Percentiles rank a stretch among this genome's conserved stretches.
Evolutionary conservation across 2,329 filamentous ascomycete genomes (phyloP).

Genomic region (Graphiopsis chlorocephala): DNA sequence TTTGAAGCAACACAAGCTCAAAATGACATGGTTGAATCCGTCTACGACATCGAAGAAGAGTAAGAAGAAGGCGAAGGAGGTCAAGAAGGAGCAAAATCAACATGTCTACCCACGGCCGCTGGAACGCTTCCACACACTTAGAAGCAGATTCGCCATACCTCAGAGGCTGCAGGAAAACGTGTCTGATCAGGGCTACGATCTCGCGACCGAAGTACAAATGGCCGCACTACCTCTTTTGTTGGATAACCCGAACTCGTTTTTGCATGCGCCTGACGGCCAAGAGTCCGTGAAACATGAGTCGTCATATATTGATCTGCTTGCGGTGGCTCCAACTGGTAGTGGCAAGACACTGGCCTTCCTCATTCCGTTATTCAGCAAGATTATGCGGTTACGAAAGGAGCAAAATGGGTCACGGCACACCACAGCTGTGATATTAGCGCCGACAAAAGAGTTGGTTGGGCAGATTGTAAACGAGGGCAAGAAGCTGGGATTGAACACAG

Average conservation of each 20-base stretch:
- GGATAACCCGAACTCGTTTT: slow-evolving; percentile 46
- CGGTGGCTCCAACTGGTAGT: slow-evolving; percentile 90
- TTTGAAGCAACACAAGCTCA: slow-evolving; percentile 36
- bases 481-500: slow-evolving; percentile 74
- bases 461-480: slow-evolving; percentile 67
- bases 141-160: slow-evolving; percentile 69
- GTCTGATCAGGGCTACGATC: slow-evolving; percentile 74
- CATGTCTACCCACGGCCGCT: slow-evolving; percentile 78
- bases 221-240: slow-evolving; percentile 78
- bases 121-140: slow-evolving; percentile 70
- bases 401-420: slow-evolving; percentile 21
- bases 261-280: slow-evolving; percentile 38
- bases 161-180: slow-evolving; percentile 74
- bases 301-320: slow-evolving; percentile 68
- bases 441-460: slow-evolving; percentile 50
- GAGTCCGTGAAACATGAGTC: slow-evolving; percentile 26
- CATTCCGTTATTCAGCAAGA: slow-evolving; percentile 77
- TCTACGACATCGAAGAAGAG: slow-evolving; percentile 38
- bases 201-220: slow-evolving; percentile 93
- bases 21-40: slow-evolving; percentile 32
- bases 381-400: slow-evolving; percentile 42
- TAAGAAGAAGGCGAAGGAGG: slow-evolving; percentile 45
- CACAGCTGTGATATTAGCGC: slow-evolving; percentile 47
- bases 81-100: slow-evolving; percentile 30
- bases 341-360: slow-evolving; percentile 94